Base-by-base conservation (phyloP, 2,329 filamentous ascomycete species). In the Pyrenophora tritici-repentis region DNA sequence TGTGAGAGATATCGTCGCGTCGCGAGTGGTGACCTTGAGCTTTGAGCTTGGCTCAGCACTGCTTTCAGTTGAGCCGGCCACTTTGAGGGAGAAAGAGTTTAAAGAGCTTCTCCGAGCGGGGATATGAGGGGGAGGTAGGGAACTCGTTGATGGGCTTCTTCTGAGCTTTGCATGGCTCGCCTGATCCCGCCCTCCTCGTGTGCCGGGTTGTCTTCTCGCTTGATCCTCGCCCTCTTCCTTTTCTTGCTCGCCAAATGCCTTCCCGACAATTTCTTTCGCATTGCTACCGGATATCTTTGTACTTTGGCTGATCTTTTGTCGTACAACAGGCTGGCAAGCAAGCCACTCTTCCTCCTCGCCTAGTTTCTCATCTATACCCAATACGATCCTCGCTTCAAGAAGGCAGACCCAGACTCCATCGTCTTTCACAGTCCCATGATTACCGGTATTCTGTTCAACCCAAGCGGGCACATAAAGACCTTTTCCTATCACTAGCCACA, bases 71-170 rank as follows among this genome's bases (percentile, higher is more conserved):
- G 6, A 6, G 8, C 22, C 22, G 22, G 6, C 22, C 22, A 24
- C 17, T 16, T 49, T 38, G 3, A 14, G 9, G 8, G 10, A 8
- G 33, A 49, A 18, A n/a, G 39, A 43, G 3, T 2, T 9, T 16
- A 49, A n/a, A 17, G 46, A 49, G 39, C 39, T 43, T 20, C 31
- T 43, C 13, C 85, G 0, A 10, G 24, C 71, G 14, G 50, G 45
- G n/a, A 53, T 49, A 8, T 17, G 10, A 18, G 20, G 45, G 6
- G 22, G n/a, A 10, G 20, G 36, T 9, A 39, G 2, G 13, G 17
- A 18, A 1, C 31, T n/a, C 12, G 8, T 29, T 5, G 32, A 48
- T 10, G 32, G 37, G 12, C 4, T 10, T 26, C 26, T 41, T 18
- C 38, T 41, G 26, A 29, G 26, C 26, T 29, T 29, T 29, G 26